A percentile compares a stretch with the other conserved stretches of the same genome.
These are phyloP conservation scores for Rugonectria rugulosa DNA, from an alignment of 2,329 filamentous ascomycete species.

Conservation along the genomic window DNA sequence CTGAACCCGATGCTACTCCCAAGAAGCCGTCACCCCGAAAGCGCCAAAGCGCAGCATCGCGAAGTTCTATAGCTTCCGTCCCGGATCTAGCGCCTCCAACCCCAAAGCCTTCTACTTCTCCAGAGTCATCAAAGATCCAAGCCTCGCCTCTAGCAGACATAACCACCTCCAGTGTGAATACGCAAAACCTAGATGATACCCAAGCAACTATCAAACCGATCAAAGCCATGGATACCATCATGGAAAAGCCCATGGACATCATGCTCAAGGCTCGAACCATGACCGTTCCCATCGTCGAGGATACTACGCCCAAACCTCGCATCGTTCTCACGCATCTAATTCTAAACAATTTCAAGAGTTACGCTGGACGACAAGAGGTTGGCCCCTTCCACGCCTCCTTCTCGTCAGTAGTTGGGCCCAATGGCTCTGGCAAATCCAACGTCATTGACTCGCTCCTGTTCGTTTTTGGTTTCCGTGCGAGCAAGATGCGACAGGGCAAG, in stretches of 20 bases:
- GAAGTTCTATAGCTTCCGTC: constrained; percentile 49
- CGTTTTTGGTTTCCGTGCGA: constrained; percentile 98
- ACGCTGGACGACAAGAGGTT: constrained; percentile 92
- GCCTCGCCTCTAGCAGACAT: constrained; percentile 75
- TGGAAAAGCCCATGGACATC: constrained; percentile 94
- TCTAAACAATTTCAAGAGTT: constrained; percentile 98
- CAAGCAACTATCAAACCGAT: constrained; percentile 69
- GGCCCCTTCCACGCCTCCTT: constrained; percentile 97
- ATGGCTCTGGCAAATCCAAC: constrained; percentile 98
- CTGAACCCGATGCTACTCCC: constrained; percentile 43
- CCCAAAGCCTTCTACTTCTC: constrained; percentile 63
- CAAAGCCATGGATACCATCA: constrained; percentile 76
- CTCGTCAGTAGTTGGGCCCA: constrained; percentile 96
- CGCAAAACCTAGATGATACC: constrained; percentile 38
- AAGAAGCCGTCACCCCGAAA: constrained; percentile 66
- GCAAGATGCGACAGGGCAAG: constrained; percentile 99
- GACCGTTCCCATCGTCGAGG: constrained; percentile 73
- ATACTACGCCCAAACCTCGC: constrained; percentile 79
- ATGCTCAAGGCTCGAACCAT: constrained; percentile 84
- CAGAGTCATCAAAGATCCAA: constrained; percentile 59
- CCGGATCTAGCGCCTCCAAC: constrained; percentile 51
- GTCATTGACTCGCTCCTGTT: constrained; percentile 98
- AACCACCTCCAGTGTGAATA: constrained; percentile 71
- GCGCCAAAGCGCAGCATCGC: constrained; percentile 66
- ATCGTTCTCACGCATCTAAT: constrained; percentile 94